Evolutionary conservation across 2,329 filamentous ascomycete species (phyloP), one percentile per base, ranked within the genome.

Genomic region (Monosporascus sp.): DNA sequence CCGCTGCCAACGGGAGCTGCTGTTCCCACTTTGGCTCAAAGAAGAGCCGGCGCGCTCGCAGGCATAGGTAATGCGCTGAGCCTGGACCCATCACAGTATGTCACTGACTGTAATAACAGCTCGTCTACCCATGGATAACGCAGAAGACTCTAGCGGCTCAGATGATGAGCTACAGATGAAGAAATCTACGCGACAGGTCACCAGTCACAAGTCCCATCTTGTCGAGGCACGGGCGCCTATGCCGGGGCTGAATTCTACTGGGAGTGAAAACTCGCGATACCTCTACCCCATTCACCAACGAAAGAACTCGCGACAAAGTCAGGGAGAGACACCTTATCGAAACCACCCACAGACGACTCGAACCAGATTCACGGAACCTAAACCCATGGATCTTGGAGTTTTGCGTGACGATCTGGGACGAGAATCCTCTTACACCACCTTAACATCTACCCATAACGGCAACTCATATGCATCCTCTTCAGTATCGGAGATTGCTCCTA

Each of bases 351-450:
- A 64, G 3, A 52, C 39, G 17, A 56, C 61, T 15, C 60, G 60
- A 25, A 65, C 58, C 47, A 63, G 59, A 6, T 63, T 64, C 52
- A 57, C 61, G 39, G 58, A 60, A 17, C 61, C 62, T 55, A 63
- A 59, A 49, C 60, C 65, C 20, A 14, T 58, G 14, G 54, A 51
- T 53, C 55, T 56, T n/a, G 60, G 57, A 9, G 45, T 48, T 22
- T 46, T 53, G 20, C 54, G 47, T 47, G 9, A 50, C 24, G 60
- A 59, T 35, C 52, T 43, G 11, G 51, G 54, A n/a, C 56, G 53
- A 27, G 35, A 49, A n/a, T 55, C 52, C 47, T 58, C 55, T 18
- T 47, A 47, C 20, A 46, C 53, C 20, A 52, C 60, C 37, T 55
- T 62, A 5, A 54, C 59, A 17, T 55, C 45, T 20, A 49, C 41